Evolutionary conservation across 257 asterid species (phyloP).

Genomic region (Solanum paucissectum): DNA sequence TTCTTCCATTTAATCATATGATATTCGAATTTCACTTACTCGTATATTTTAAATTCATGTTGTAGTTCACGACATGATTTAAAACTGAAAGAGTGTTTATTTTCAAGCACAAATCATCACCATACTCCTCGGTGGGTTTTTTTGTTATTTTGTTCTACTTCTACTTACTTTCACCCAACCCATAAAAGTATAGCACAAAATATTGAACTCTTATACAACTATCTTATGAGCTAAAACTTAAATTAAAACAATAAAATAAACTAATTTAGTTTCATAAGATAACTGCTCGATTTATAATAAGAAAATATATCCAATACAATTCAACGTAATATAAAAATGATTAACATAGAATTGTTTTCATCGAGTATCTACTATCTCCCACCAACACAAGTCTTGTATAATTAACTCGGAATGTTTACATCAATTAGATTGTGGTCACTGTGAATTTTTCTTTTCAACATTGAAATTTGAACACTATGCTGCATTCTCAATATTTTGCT

Average conservation of each 20-base stretch:
- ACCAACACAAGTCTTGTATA: neutral
- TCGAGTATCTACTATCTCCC: neutral
- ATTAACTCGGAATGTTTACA: neutral
- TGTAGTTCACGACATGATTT: neutral
- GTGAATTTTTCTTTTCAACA: neutral
- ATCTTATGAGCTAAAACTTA: neutral
- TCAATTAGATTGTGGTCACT: neutral
- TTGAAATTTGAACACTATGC: neutral
- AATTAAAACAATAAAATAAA: neutral
- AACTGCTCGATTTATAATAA: neutral
- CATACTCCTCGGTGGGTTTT: slow-evolving; percentile 3
- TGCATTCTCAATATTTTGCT: neutral
- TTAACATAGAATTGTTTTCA: neutral
- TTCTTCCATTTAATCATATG: neutral
- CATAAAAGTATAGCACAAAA: slow-evolving; percentile 3
- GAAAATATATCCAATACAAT: neutral
- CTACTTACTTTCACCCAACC: slow-evolving; percentile 17
- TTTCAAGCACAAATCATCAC: neutral
- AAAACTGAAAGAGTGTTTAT: neutral
- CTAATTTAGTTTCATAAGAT: neutral
- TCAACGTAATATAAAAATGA: neutral
- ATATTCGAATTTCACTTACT: neutral
- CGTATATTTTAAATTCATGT: neutral
- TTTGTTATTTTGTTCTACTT: slow-evolving; percentile 10
- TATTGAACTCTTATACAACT: neutral